Evolutionary conservation across 176 grass and related monocot genomes (phyloP).

Genomic region (Carex myosuroides): DNA sequence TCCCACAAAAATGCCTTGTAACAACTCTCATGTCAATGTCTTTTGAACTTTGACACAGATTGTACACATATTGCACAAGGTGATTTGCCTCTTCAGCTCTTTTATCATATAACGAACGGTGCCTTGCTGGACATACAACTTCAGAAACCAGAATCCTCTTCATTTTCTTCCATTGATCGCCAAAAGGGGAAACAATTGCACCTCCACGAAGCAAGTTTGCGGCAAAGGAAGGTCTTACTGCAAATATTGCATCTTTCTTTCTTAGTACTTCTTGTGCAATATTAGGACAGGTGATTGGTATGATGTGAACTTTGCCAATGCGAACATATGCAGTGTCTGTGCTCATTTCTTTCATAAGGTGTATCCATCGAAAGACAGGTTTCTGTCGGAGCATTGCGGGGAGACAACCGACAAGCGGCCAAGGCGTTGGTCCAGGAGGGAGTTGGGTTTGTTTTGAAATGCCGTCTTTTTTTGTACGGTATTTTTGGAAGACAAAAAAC

Average conservation of each 20-base stretch:
- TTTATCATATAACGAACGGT: not conserved
- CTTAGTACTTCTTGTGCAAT: slow-evolving; percentile 39
- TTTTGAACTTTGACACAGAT: not conserved
- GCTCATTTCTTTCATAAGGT: slow-evolving; percentile 13
- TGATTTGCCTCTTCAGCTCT: slow-evolving; percentile 39
- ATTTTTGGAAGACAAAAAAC: too few species aligned
- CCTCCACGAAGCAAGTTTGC: slow-evolving; percentile 22
- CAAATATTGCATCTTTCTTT: slow-evolving; percentile 49
- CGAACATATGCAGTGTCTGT: slow-evolving; percentile 37
- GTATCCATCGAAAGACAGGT: slow-evolving; percentile 44
- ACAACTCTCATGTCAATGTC: slow-evolving; percentile 27
- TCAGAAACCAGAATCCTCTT: slow-evolving; percentile 34
- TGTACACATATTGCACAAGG: slow-evolving; percentile 22
- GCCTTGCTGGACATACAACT: slow-evolving; percentile 21
- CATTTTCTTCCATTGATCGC: slow-evolving; percentile 71
- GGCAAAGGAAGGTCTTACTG: slow-evolving; percentile 43
- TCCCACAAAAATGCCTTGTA: slow-evolving; percentile 25
- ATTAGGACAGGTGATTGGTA: slow-evolving; percentile 35
- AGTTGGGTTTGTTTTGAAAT: too few species aligned
- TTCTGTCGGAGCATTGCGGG: slow-evolving; percentile 34
- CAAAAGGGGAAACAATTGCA: slow-evolving; percentile 32
- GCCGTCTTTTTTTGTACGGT: too few species aligned
- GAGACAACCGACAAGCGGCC: slow-evolving; percentile 28
- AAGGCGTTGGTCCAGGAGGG: too few species aligned
- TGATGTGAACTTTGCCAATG: slow-evolving; percentile 33